Evolutionary conservation across 75 land plant species (phyloP).

Genomic region (Isoetes taiwanensis): DNA sequence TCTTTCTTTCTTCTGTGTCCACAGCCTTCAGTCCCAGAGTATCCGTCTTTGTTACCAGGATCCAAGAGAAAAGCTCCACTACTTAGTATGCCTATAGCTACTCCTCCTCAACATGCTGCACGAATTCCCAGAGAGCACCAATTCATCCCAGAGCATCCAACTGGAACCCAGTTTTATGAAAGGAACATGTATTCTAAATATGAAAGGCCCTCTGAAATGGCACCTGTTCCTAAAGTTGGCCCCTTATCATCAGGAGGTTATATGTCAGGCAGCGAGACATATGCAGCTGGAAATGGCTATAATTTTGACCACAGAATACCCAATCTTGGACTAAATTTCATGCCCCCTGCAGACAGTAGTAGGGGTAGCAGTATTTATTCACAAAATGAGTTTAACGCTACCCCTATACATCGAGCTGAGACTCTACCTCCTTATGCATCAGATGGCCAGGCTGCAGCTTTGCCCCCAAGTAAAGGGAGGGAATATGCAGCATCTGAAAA

Average conservation of each 20-base stretch:
- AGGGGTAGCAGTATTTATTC: too few relatives aligned
- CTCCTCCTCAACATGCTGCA: conserved; percentile 19
- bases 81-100: conserved; percentile 5
- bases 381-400: background rate
- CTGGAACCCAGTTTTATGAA: conserved; percentile 9
- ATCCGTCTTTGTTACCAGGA: conserved; percentile 19
- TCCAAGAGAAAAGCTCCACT: conserved; percentile 33
- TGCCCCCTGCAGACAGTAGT: background rate
- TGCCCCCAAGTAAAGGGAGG: background rate
- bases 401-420: background rate
- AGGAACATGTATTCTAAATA: conserved; percentile 29
- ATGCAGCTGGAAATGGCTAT: conserved; percentile 14
- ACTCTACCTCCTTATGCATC: background rate
- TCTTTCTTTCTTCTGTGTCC: conserved; percentile 3
- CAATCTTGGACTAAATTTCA: background rate
- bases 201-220: conserved; percentile 36
- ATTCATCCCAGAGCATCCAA: conserved; percentile 61
- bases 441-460: background rate
- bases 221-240: conserved; percentile 14
- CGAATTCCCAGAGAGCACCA: conserved; percentile 51
- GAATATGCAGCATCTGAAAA: conserved; percentile 20
- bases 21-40: conserved; percentile 18
- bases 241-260: conserved; percentile 12
- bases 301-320: background rate
- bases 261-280: conserved; percentile 24